Conservation (phyloP, 371 early-diverging fungal species). For the Basidiobolus heterosporus region DNA sequence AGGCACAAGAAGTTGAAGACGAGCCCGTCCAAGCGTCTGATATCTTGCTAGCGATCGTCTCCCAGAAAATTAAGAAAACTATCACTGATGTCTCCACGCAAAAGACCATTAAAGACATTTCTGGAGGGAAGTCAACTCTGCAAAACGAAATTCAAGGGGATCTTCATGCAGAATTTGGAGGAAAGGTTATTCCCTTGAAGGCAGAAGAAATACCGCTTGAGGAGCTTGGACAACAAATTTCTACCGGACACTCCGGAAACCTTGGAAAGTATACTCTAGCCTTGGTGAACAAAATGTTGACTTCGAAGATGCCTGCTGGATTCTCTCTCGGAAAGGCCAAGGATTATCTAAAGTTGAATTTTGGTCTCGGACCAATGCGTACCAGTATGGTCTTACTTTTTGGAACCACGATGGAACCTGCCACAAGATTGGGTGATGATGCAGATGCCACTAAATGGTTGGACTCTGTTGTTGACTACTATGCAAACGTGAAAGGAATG, state of each 20-base stretch:
- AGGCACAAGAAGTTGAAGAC: slow-evolving; percentile 37
- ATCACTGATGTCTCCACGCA: slow-evolving; percentile 50
- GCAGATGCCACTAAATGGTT: slow-evolving; percentile 80
- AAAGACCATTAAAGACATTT: slow-evolving; percentile 82
- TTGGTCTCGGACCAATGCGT: slow-evolving; percentile 79
- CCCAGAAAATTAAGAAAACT: slow-evolving; percentile 80
- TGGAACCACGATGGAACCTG: slow-evolving; percentile 73
- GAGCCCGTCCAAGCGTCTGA: slow-evolving; percentile 61
- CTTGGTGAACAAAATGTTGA: slow-evolving; percentile 66
- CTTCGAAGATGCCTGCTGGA: slow-evolving; percentile 88
- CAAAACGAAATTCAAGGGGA: slow-evolving; percentile 74
- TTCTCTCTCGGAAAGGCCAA: slow-evolving; percentile 67
- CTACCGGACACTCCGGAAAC: slow-evolving; percentile 37
- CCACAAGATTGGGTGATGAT: slow-evolving; percentile 56
- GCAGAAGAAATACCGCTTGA: slow-evolving; percentile 76
- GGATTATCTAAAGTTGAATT: slow-evolving; percentile 41
- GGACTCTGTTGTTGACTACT: slow-evolving; percentile 56
- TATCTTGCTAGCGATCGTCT: slow-evolving; percentile 61
- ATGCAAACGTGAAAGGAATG: slow-evolving; percentile 64
- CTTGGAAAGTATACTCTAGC: slow-evolving; percentile 72
- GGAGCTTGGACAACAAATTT: slow-evolving; percentile 60
- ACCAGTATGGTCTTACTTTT: slow-evolving; percentile 64
- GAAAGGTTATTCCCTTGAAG: slow-evolving; percentile 60
- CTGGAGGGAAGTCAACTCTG: slow-evolving; percentile 87
- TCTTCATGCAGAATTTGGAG: slow-evolving; percentile 81